These are phyloP conservation scores for Chlorella sp. DNA, from an alignment of 139 green algal species.

Conservation along the genomic window DNA sequence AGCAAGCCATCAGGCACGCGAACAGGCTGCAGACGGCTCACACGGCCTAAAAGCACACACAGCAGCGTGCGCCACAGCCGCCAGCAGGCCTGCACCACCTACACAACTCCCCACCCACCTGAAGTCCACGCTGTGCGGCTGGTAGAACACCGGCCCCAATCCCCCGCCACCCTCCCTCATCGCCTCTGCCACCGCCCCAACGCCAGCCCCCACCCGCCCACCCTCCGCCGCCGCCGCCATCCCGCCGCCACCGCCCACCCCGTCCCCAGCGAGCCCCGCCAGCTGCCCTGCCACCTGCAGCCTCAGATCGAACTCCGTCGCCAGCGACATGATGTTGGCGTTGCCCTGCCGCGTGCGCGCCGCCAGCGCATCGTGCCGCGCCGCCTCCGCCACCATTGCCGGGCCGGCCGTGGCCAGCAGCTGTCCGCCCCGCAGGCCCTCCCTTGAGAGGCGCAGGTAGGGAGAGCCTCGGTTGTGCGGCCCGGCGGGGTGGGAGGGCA, in stretches of 20 bases:
- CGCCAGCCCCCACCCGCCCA: no score
- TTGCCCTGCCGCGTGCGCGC: not conserved
- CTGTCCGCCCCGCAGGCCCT: slow-evolving; percentile 16
- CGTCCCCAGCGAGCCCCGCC: no score
- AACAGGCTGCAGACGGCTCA: not conserved
- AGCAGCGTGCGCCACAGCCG: not conserved
- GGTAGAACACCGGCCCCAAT: slow-evolving; percentile 69
- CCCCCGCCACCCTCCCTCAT: no score
- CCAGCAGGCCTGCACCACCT: not conserved
- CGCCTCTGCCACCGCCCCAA: no score
- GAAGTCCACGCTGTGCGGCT: slow-evolving; percentile 94
- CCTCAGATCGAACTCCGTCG: not conserved
- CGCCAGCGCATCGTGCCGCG: not conserved
- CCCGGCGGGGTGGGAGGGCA: not conserved
- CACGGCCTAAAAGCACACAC: not conserved
- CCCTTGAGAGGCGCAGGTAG: slow-evolving; percentile 24
- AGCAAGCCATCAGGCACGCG: not conserved
- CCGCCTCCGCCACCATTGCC: not conserved
- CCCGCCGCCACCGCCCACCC: no score
- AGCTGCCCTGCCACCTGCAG: not conserved
- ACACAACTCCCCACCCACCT: slow-evolving; percentile 27
- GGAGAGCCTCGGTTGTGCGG: no score
- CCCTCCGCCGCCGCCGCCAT: no score
- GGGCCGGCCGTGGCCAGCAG: slow-evolving; percentile 22
- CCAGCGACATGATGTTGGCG: not conserved